Evolutionary conservation across 371 early-diverging fungal species (phyloP), one percentile per base, ranked within the genome.

Genomic region (Mucor velutinosus): DNA sequence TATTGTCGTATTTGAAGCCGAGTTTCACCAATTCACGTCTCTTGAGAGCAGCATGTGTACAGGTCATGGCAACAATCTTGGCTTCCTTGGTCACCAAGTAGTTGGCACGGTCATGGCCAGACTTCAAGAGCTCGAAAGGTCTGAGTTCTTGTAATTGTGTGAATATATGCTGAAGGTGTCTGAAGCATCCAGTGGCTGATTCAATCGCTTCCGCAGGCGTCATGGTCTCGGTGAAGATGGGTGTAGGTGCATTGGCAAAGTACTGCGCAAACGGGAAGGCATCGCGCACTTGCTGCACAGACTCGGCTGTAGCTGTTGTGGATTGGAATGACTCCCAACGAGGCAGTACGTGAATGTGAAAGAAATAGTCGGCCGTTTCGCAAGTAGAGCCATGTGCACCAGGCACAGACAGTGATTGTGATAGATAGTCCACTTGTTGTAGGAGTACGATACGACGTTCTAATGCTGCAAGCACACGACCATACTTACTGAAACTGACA

Each of bases 71-170:
- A 62, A 98, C 90, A 35, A 99, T 93, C 67, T 91, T 89, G 49
- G 99, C 98, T 72, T 98, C 97, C 70, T 96, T 96, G 8, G 93
- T 90, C 64, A 99, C 78, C 57, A 99, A 68, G 71, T 97, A 98
- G 74, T 96, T 92, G 49, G 93, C 87, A 33, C 97, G 87, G 61
- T 97, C 97, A 37, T 83, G 77, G 39, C 87, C 78, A 14, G 88
- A 88, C 11, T 92, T 83, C 45, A 99, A 79, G 32, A 99, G 77
- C 78, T 99, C 99, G 71, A 98, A 97, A 1, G 99, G 93, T 56
- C 95, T 89, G 30, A 95, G 87, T 45, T 90, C 90, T 53, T 89
- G 87, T 23, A 96, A 76, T 66, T 94, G 89, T 11, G 72, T 81
- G 75, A 94, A 94, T 6, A 97, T 81, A 39, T 84, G 79, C 56